Percentiles rank a stretch among this genome's conserved stretches.
Conservation (phyloP, 352 stramenopile genomes). For the Phytopythium montanum region DNA sequence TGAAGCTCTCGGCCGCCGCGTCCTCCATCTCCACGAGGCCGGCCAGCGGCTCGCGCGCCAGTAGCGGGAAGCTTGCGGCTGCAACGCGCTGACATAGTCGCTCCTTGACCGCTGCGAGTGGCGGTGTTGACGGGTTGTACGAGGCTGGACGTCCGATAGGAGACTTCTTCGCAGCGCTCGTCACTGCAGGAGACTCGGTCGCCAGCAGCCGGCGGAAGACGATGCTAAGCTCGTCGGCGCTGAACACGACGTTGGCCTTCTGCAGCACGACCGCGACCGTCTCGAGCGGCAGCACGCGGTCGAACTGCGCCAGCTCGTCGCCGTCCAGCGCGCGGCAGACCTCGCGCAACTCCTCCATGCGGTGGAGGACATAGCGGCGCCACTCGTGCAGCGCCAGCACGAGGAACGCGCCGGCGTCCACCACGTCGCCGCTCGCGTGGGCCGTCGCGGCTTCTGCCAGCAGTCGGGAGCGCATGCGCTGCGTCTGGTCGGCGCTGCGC, state of each 20-base stretch:
- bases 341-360: constrained; percentile 65
- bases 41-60: constrained; percentile 40
- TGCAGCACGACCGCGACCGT: constrained; percentile 44
- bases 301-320: constrained; percentile 52
- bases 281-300: constrained; percentile 48
- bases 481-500: constrained; percentile 41
- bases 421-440: not conserved
- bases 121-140: not conserved
- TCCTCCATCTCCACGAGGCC: constrained; percentile 42
- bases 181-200: constrained; percentile 27
- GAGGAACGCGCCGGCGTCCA: constrained; percentile 52
- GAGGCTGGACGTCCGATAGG: not conserved
- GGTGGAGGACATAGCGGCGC: constrained; percentile 62
- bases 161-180: not conserved
- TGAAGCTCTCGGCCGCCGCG: constrained; percentile 28
- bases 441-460: constrained; percentile 24
- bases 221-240: constrained; percentile 53
- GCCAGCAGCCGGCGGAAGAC: constrained; percentile 59
- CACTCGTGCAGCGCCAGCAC: constrained; percentile 62
- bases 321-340: constrained; percentile 47
- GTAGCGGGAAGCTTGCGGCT: constrained; percentile 51
- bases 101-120: constrained; percentile 12
- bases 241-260: constrained; percentile 39
- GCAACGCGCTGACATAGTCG: constrained; percentile 62
- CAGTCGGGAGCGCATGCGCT: constrained; percentile 25